Evolutionary conservation across 192 early-diverging fungal species (phyloP), one percentile per base, ranked within the genome.

Genomic region (Dispira parvispora): DNA sequence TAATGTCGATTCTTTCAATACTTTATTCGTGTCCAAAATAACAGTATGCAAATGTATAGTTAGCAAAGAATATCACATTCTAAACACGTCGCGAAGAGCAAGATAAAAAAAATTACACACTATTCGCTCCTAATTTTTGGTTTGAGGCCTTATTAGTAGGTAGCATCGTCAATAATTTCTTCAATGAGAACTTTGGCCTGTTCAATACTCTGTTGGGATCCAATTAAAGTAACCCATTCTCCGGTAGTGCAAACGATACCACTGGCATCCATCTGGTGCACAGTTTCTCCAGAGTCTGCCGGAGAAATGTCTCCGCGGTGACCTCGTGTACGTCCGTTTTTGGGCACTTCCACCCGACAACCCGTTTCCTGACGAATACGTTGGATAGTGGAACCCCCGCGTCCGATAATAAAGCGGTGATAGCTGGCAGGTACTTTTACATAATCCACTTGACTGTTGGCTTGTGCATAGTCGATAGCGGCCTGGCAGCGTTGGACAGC

Each of bases 391-490:
- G 74, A 57, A 20, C 90, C 90, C 46, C 71, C 75, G 65, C 80
- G 77, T 54, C 90, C 90, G 63, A 92, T 90, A 28, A 92, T 78
- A 57, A 84, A 77, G 43, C 86, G 80, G 64, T 82, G 78, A 43
- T 68, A 53, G 25, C 66, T 65, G 42, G 80, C 72, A 43, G 76
- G 74, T 13, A 55, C 13, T 3, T 18, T 18, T 12, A 23, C 14
- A 28, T 55, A 55, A 13, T 55, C 20, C 25, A 55, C 25, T 13
- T 55, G 18, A 21, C 81, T 52, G 12, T 73, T 66, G 42, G 79
- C 26, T 18, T 71, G 72, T 0, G 73, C 79, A 27, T 73, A 74
- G 26, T 64, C 52, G 20, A 13, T 53, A n/a, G 45, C 52, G 0
- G 43, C n/a, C 0, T 52, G 62, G 0, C 64, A 67, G 23, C 16